These are phyloP conservation scores for Sphagnum contortum DNA, from an alignment of 225 moss, liverwort and hornwort genomes.

Conservation along the genomic window DNA sequence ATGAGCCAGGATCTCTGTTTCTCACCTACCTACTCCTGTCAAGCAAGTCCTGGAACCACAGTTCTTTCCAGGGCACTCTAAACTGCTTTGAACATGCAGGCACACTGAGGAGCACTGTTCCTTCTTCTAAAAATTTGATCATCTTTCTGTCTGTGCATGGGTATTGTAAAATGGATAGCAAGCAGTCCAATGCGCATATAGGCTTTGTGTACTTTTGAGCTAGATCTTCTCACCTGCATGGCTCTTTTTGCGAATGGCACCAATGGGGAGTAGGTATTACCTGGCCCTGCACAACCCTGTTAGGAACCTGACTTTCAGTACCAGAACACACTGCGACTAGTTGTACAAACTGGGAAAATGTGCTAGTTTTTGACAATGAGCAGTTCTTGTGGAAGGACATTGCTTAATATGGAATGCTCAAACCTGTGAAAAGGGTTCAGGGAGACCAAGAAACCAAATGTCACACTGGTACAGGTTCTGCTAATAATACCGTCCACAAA, in stretches of 20 bases:
- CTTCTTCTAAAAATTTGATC: no score
- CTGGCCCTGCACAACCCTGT: constrained; percentile 38
- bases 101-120: no score
- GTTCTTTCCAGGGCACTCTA: no score
- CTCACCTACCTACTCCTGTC: no score
- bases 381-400: no score
- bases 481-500: neutral
- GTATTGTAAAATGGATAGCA: neutral
- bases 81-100: no score
- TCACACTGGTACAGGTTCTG: constrained; percentile 43
- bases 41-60: no score
- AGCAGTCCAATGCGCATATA: neutral
- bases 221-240: constrained; percentile 48
- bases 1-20: no score
- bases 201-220: neutral
- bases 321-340: neutral
- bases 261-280: constrained; percentile 59
- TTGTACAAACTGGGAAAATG: neutral
- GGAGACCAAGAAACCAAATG: constrained; percentile 9
- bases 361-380: neutral
- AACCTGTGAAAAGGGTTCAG: no score
- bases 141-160: neutral
- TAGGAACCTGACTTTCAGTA: neutral
- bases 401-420: no score
- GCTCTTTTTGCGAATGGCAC: constrained; percentile 85